Base-by-base conservation (phyloP, 2,329 filamentous ascomycete genomes). In the Trichoderma gracile region DNA sequence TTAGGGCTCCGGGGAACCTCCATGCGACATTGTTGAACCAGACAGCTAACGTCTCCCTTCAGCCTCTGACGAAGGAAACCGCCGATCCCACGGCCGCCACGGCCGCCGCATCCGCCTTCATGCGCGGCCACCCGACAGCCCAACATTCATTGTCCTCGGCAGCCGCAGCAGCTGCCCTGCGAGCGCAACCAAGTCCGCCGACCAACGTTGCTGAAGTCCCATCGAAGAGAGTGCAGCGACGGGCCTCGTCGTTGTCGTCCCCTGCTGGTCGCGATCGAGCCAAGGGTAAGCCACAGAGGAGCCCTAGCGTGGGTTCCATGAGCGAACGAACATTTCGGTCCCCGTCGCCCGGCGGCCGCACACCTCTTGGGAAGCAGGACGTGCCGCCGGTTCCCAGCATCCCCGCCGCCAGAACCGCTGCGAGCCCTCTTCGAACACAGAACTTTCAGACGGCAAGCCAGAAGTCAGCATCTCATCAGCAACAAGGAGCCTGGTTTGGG, bases 301-400 rank as follows among this genome's bases (percentile, higher is more conserved):
- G 84, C 43, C 84, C 82, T 63, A 96, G 93, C 77, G 85, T 85
- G 30, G 84, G 87, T 23, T 97, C 93, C 56, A 96, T 98, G 93
- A 89, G 86, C 33, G 91, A 94, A 74, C 86, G 94, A 65, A 93
- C 92, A 0, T 97, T 97, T 76, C 87, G 93, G 69, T 90, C 89
- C 14, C 87, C 88, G 3, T 96, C 89, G 4, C 91, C 72, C 23
- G 75, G 33, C 10, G 33, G 66, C 81, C 75, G 73, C 81, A 76
- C 76, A 50, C 73, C 76, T 65, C 77, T 74, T 68, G 75, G 73
- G 47, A 69, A 74, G 21, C 74, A 78, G 56, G 79, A 85, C 70
- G 82, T 85, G 59, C 92, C 92, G 33, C 92, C 92, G 1, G 88
- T 97, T 2, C 93, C 93, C 42, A 81, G 83, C 4, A 81, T 97